These are phyloP conservation scores for Penicillium herquei DNA, from an alignment of 495 filamentous ascomycete genomes.

Conservation along the genomic window DNA sequence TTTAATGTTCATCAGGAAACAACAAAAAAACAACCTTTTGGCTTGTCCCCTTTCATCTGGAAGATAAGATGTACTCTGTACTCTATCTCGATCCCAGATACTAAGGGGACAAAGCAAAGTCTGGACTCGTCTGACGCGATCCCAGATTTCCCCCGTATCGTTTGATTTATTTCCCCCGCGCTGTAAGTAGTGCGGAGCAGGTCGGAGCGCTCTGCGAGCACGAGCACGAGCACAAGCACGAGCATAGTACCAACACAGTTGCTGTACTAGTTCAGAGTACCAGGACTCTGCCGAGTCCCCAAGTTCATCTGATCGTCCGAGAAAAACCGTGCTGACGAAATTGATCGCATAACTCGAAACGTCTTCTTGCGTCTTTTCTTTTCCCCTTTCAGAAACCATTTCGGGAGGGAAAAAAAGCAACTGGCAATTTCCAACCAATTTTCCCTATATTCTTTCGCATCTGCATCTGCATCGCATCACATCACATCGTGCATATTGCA, in stretches of 20 bases:
- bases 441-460: not conserved
- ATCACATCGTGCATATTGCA: not conserved
- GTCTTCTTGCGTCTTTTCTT: not conserved
- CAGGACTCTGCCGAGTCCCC: not conserved
- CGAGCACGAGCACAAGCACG: not conserved
- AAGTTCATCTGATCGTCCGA: not conserved
- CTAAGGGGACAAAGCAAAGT: not conserved
- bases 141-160: not conserved
- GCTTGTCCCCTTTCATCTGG: too few species aligned
- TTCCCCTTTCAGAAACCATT: not conserved
- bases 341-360: not conserved
- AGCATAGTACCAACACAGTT: not conserved
- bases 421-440: not conserved
- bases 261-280: not conserved
- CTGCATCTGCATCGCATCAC: slow-evolving; percentile 1
- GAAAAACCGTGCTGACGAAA: not conserved
- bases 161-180: slow-evolving; percentile 1
- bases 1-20: too few species aligned
- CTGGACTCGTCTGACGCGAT: slow-evolving; percentile 4
- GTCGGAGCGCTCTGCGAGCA: slow-evolving; percentile 19
- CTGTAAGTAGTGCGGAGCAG: slow-evolving; percentile 23
- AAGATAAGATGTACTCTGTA: too few species aligned
- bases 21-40: too few species aligned
- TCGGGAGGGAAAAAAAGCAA: too few species aligned
- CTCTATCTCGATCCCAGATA: too few species aligned